phyloP scores from a whole-genome alignment of 148 eudicot genomes.

The Gaultheria prostrata region DNA sequence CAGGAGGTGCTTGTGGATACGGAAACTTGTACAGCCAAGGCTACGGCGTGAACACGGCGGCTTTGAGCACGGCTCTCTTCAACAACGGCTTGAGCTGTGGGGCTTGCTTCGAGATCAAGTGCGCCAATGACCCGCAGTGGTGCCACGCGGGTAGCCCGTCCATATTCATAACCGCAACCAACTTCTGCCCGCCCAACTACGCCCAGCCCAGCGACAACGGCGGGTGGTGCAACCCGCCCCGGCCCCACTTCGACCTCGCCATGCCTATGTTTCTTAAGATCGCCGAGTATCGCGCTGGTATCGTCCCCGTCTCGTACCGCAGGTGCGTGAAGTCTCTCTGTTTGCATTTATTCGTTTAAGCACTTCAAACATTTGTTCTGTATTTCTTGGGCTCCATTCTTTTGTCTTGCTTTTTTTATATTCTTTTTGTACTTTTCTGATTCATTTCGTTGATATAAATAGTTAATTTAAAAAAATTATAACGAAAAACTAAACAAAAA shows the following conservation, averaged over 20 bases:
- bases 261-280: constrained; percentile 1
- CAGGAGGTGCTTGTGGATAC: constrained; percentile 14
- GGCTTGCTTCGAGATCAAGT: constrained; percentile 15
- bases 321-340: not conserved
- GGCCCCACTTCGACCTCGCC: constrained; percentile 1
- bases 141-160: constrained; percentile 10
- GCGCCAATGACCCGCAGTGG: not conserved
- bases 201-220: not conserved
- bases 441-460: too few relatives aligned
- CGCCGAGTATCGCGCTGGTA: constrained; percentile 10
- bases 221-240: constrained; percentile 9
- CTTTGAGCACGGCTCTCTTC: constrained; percentile 16
- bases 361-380: not conserved
- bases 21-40: constrained; percentile 17
- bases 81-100: constrained; percentile 15
- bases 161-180: constrained; percentile 6
- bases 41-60: constrained; percentile 18
- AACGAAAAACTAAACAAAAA: too few relatives aligned
- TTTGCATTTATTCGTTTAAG: not conserved
- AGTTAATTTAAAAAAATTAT: too few relatives aligned
- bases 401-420: too few relatives aligned
- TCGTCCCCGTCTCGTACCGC: constrained; percentile 7
- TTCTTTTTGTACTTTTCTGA: too few relatives aligned
- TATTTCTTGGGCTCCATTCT: too few relatives aligned
- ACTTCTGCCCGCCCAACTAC: constrained; percentile 14